These are phyloP conservation scores for Ampelomyces quisqualis DNA, from an alignment of 2,329 filamentous ascomycete genomes.

Conservation along the genomic window DNA sequence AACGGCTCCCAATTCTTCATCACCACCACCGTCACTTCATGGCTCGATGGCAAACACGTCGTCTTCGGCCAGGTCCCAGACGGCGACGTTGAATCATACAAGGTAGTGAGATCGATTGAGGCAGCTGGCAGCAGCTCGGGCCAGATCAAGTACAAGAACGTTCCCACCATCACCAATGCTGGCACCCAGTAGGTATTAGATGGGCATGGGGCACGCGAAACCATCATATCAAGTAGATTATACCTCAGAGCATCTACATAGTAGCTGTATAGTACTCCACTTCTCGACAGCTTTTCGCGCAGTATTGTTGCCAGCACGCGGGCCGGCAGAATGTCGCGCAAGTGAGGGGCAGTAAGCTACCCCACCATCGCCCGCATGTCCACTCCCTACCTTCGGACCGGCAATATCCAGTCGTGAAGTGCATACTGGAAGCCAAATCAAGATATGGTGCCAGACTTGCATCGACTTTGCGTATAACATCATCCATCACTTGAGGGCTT, in stretches of 20 bases:
- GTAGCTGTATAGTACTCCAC: neutral
- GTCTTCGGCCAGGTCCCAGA: constrained; percentile 73
- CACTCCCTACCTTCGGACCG: no score
- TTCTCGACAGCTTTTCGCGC: neutral
- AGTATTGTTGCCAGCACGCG: neutral
- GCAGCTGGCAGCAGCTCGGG: constrained; percentile 58
- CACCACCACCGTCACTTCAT: constrained; percentile 66
- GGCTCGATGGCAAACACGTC: constrained; percentile 79
- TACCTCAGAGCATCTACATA: no score
- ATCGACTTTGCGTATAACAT: no score
- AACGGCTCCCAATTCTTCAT: constrained; percentile 75
- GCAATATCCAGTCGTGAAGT: no score
- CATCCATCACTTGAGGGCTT: no score
- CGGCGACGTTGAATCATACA: constrained; percentile 55
- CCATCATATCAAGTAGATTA: no score
- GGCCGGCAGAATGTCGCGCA: constrained; percentile 19
- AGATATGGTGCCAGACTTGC: no score
- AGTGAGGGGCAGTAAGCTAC: constrained; percentile 26
- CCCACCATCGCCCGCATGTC: constrained; percentile 21
- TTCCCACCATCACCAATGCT: constrained; percentile 55
- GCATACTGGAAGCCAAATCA: no score
- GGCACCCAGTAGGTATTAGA: constrained; percentile 48
- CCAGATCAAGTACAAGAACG: constrained; percentile 51
- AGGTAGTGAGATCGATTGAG: constrained; percentile 61
- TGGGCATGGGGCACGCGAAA: neutral